These are phyloP conservation scores for Ananas comosus DNA, from an alignment of 176 grass and related monocot species.

Conservation along the genomic window DNA sequence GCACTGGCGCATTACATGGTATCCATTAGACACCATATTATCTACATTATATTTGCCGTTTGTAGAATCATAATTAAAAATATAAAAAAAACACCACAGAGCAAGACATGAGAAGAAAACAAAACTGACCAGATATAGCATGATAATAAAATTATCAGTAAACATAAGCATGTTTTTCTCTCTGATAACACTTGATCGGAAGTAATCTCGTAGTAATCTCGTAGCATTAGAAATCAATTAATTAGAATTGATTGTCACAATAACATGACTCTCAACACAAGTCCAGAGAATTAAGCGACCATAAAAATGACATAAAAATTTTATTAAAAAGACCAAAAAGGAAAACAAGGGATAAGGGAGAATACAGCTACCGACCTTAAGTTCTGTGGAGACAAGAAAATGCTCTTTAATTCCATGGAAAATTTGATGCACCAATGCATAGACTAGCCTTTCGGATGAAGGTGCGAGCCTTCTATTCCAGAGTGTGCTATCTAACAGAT, in stretches of 20 bases:
- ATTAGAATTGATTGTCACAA: no score
- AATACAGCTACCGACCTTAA: conserved; percentile 45
- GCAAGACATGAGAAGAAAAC: no score
- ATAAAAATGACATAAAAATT: not conserved
- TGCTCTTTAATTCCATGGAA: conserved; percentile 94
- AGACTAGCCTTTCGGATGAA: conserved; percentile 84
- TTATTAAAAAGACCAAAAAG: not conserved
- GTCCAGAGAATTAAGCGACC: no score
- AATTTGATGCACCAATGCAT: conserved; percentile 86
- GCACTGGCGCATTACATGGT: no score
- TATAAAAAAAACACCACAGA: not conserved
- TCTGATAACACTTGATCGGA: conserved; percentile 2
- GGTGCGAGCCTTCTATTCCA: conserved; percentile 82
- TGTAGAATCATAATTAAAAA: conserved; percentile 12
- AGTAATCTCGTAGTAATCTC: no score
- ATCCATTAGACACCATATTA: no score
- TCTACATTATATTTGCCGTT: not conserved
- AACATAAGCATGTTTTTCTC: no score
- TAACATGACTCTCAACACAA: no score
- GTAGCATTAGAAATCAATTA: no score
- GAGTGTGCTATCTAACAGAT: conserved; percentile 75
- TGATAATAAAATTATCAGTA: no score
- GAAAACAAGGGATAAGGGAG: not conserved
- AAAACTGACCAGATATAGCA: no score
- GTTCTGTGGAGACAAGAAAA: conserved; percentile 84